Conservation (phyloP, 306 rosid species). For the Vigna radiata region DNA sequence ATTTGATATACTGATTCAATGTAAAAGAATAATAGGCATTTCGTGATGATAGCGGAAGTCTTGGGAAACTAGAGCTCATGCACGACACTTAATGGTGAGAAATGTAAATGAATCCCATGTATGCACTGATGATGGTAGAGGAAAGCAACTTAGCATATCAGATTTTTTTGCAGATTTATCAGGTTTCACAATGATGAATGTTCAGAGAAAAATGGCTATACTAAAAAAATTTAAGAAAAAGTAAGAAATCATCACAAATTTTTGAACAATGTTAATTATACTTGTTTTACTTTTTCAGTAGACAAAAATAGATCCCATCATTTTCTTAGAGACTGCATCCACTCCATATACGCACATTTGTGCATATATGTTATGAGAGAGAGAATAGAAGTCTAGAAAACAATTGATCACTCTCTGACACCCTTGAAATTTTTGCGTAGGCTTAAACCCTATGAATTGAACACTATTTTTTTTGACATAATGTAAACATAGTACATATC, state of each 20-base stretch:
- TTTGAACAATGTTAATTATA: constrained; percentile 49
- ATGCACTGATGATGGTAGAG: constrained; percentile 47
- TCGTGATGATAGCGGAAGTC: constrained; percentile 42
- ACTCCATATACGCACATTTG: constrained; percentile 38
- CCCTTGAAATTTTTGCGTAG: constrained; percentile 41
- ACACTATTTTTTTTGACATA: neutral
- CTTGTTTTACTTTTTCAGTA: constrained; percentile 53
- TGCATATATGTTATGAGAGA: constrained; percentile 2
- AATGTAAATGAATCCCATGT: constrained; percentile 43
- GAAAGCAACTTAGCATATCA: constrained; percentile 62
- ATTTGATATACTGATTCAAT: constrained; percentile 18
- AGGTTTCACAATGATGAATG: constrained; percentile 72
- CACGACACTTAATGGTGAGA: constrained; percentile 43
- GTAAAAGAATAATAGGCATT: constrained; percentile 35
- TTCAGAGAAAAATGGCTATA: constrained; percentile 50
- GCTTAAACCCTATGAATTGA: constrained; percentile 39
- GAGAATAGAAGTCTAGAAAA: constrained; percentile 40
- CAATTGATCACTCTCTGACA: constrained; percentile 53
- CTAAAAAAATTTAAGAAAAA: constrained; percentile 30
- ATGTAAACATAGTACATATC: constrained; percentile 43
- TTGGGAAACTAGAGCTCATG: constrained; percentile 57
- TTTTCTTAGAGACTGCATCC: constrained; percentile 72
- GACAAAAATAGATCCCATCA: constrained; percentile 70
- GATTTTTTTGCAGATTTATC: constrained; percentile 67
- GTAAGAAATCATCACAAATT: constrained; percentile 63